phyloP scores from a whole-genome alignment of 441 rosid species.

The Kokia cookei region DNA sequence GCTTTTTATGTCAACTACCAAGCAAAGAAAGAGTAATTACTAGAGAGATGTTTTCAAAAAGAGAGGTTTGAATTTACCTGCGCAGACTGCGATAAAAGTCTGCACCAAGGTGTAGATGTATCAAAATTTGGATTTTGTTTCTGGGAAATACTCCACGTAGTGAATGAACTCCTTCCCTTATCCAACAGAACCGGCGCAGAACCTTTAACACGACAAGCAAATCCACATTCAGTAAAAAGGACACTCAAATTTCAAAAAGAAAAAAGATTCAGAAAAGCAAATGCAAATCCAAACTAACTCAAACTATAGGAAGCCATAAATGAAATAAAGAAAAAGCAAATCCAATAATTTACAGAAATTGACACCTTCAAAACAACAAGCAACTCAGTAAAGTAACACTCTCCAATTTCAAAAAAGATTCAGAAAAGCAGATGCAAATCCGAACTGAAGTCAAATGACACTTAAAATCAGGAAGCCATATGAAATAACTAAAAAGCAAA shows the following conservation, averaged over 20 bases:
- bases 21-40: not conserved
- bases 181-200: conserved; percentile 43
- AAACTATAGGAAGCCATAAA: not conserved
- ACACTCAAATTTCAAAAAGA: not conserved
- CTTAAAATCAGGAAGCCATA: not conserved
- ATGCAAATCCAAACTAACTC: conserved; percentile 6
- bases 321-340: not conserved
- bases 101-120: conserved; percentile 54
- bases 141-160: conserved; percentile 38
- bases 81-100: conserved; percentile 58
- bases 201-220: conserved; percentile 30
- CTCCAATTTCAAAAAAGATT: not conserved
- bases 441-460: not conserved
- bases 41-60: not conserved
- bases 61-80: conserved; percentile 33
- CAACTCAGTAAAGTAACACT: not conserved
- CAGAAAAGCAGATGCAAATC: conserved; percentile 4
- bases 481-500: not conserved
- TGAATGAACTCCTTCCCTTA: conserved; percentile 49
- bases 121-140: conserved; percentile 39
- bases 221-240: conserved; percentile 10
- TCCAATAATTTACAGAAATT: not conserved
- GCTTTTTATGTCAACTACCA: not conserved
- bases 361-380: not conserved
- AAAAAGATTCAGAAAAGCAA: not conserved